Evolutionary conservation across 768 basidiomycete genomes (phyloP).

Genomic region (Tricholoma bakamatsutake): DNA sequence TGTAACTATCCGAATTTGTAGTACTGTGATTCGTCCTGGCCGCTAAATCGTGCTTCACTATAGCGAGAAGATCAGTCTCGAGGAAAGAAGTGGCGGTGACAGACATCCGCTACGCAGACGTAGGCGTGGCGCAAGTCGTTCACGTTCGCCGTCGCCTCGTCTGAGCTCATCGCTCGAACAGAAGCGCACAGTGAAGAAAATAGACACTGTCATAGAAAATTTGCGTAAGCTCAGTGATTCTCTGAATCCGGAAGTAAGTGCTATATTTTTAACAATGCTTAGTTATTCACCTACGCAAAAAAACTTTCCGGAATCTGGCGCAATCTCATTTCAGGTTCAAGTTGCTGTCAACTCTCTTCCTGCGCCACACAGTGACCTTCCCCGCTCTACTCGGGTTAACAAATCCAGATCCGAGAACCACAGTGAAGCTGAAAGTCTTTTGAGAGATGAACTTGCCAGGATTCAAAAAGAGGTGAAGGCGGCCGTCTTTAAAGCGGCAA

Average conservation of each 20-base stretch:
- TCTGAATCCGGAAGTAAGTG: neutral
- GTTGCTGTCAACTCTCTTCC: neutral
- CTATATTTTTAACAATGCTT: neutral
- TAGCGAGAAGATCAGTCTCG: slow-evolving; percentile 1
- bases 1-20: neutral
- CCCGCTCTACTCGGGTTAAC: neutral
- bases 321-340: neutral
- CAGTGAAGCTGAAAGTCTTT: neutral
- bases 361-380: neutral
- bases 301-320: neutral
- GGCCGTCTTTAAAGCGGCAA: neutral
- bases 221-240: neutral
- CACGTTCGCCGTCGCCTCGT: neutral
- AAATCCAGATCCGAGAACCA: neutral
- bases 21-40: neutral
- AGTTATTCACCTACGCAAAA: neutral
- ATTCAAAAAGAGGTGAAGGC: neutral
- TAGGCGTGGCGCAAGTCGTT: neutral
- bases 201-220: slow-evolving; percentile 4
- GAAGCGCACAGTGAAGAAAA: neutral
- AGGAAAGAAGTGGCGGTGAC: neutral
- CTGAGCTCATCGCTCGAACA: neutral
- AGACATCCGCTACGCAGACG: too few species aligned
- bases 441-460: neutral
- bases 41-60: neutral